Base-by-base conservation (phyloP, 192 early-diverging fungal species). In the Geosiphon pyriformis region DNA sequence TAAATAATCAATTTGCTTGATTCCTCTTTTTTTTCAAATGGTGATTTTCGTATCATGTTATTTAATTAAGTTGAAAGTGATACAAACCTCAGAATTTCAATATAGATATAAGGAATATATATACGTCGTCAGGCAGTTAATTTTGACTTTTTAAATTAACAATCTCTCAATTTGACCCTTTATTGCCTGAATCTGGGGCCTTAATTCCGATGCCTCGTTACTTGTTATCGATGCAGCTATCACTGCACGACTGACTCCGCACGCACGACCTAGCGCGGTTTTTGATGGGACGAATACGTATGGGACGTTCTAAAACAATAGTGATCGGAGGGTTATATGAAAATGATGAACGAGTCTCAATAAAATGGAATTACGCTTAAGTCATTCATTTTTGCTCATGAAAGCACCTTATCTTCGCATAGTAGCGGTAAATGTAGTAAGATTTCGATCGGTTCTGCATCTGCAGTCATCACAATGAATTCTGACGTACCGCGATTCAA, bases 221-320 rank as follows among this genome's bases (percentile, higher is more conserved):
- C 94, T 92, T 72, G 94, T 99, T 56, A 99, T 89, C 33, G 92
- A 93, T 74, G 82, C 82, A 52, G 96, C 85, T 73, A 99, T 91
- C 29, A 99, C 95, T 29, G 92, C 76, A 53, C 95, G 90, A 32
- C 93, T 92, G 32, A 99, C 94, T 74, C 96, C 95, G 77, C 95
- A 97, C 33, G 96, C 94, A 79, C 96, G 92, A 65, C 96, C 96
- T 20, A 99, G 83, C 30, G 95, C 95, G 23, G 84, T 86, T 87
- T 95, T 97, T 76, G 92, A 94, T 61, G 93, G 94, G 56, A 99
- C 91, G 76, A 99, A 99, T 34, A 99, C 95, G 76, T 99, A 99
- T 47, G 96, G 96, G 50, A 99, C 96, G 87, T 99, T 98, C 91
- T 82, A 31, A 12, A 22, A 25, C 8, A 59, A 50, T 25, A 56